These are phyloP conservation scores for Cryomyces minteri DNA, from an alignment of 495 filamentous ascomycete species.

Conservation along the genomic window DNA sequence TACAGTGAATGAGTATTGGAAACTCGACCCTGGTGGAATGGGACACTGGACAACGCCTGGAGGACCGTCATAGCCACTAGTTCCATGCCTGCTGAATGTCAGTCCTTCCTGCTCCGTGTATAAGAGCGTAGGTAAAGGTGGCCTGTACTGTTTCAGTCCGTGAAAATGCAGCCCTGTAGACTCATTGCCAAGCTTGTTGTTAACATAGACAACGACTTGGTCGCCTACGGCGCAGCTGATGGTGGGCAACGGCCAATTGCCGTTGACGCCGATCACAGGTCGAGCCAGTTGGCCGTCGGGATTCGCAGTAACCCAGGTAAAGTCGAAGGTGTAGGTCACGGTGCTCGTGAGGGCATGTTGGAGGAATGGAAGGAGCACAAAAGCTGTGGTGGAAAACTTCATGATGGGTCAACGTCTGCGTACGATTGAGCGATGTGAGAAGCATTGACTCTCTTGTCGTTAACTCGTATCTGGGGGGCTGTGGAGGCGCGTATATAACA, in stretches of 20 bases:
- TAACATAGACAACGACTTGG: constrained; percentile 8
- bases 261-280: constrained; percentile 13
- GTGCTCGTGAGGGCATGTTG: no score
- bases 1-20: constrained; percentile 15
- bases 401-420: no score
- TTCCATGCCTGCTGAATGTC: no score
- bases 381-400: no score
- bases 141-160: constrained; percentile 10
- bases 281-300: constrained; percentile 30
- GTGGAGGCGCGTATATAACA: no score
- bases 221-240: constrained; percentile 12
- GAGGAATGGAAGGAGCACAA: no score
- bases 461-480: no score
- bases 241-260: constrained; percentile 8
- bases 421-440: no score
- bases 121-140: no score
- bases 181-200: constrained; percentile 8
- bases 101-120: no score
- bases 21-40: constrained; percentile 14
- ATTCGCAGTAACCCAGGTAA: constrained; percentile 9
- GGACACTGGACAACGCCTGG: constrained; percentile 12
- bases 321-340: constrained; percentile 2
- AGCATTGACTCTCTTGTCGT: no score
- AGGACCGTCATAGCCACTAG: constrained; percentile 10
- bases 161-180: constrained; percentile 10